phyloP scores from a whole-genome alignment of 306 rosid species.

The Glycine tomentella region DNA sequence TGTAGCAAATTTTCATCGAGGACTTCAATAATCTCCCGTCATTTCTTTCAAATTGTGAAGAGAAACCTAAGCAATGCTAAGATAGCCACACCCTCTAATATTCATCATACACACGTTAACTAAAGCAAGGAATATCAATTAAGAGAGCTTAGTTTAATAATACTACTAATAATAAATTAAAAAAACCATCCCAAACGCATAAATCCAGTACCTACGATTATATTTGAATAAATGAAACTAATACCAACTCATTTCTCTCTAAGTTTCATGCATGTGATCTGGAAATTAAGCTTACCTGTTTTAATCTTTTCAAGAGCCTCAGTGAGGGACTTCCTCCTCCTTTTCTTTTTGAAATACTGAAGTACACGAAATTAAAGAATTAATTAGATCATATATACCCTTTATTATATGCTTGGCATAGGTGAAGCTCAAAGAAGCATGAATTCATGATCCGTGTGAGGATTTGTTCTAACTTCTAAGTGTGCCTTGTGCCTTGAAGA shows the following conservation, averaged over 20 bases:
- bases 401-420: not conserved
- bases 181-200: not conserved
- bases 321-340: slow-evolving; percentile 52
- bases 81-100: not conserved
- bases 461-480: not conserved
- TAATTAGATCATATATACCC: not conserved
- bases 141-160: not conserved
- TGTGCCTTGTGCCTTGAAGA: not conserved
- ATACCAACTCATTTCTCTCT: not conserved
- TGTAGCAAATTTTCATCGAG: too few species aligned
- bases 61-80: too few species aligned
- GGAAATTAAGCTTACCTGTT: slow-evolving; percentile 49
- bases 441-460: not conserved
- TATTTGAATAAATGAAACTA: not conserved
- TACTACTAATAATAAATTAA: too few species aligned
- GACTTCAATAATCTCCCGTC: too few species aligned
- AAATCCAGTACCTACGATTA: not conserved
- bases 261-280: too few species aligned
- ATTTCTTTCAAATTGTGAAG: too few species aligned
- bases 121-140: not conserved
- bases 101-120: too few species aligned
- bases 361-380: not conserved
- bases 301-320: slow-evolving; percentile 63
- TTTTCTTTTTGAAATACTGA: slow-evolving; percentile 56
- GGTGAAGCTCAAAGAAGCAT: too few species aligned